Evolutionary conservation across 495 filamentous ascomycete species (phyloP), one percentile per base, ranked within the genome.

Genomic region (Baudoinia panamericana): DNA sequence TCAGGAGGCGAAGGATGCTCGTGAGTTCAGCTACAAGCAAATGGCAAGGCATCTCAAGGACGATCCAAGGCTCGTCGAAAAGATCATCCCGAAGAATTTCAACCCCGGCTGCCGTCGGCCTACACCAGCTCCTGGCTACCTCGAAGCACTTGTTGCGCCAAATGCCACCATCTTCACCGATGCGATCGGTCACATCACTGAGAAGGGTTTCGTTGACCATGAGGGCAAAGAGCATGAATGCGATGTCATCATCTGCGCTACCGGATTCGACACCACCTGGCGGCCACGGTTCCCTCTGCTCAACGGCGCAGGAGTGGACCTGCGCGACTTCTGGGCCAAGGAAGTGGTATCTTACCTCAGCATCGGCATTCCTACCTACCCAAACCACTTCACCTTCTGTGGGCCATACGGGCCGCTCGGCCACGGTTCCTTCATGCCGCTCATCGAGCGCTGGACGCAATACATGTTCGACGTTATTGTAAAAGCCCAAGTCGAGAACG

Each of bases 201-300:
- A 36, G 4, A 53, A 37, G 5, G 59, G 60, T 18, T 58, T 63
- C 51, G 39, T 50, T 5, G 57, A 59, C 41, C 42, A 55, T 16
- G 52, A 55, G 29, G 58, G 58, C 28, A 50, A 41, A 10, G 28
- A 49, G 11, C 55, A 60, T 40, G 47, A 54, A n/a, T 56, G 53
- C 12, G 60, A 63, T 24, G 55, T 60, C 16, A 55, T 62, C 37
- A 57, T 63, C 36, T 58, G 57, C 39, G 60, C 60, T 3, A 61
- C 60, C 11, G 60, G 60, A 21, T 63, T 63, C 44, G 53, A 63
- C 45, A 61, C 58, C 10, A 54, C 56, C 41, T 63, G 53, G 56
- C 51, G 53, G 6, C 56, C 59, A 13, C 56, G 54, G 1, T 59
- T 63, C 46, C 57, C 58, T 6, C 52, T 63, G 38, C 45, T 59